Evolutionary conservation across 2,329 filamentous ascomycete species (phyloP).

Genomic region (Aspergillus pseudoterreus): DNA sequence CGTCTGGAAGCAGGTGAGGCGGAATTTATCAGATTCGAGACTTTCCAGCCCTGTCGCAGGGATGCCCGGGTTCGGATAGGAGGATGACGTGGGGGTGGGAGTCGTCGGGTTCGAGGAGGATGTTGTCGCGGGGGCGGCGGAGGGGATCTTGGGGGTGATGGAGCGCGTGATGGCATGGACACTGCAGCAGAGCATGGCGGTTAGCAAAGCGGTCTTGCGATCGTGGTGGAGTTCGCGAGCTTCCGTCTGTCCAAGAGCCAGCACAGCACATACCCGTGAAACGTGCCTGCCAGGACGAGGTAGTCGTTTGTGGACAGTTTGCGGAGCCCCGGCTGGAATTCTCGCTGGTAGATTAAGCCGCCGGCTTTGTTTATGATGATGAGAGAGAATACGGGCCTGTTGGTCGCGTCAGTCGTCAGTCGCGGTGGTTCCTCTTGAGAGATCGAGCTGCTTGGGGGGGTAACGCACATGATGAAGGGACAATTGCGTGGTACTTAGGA

Average conservation of each 20-base stretch:
- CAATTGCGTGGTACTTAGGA: not conserved
- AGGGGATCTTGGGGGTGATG: constrained; percentile 44
- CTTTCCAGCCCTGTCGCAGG: constrained; percentile 72
- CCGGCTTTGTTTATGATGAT: constrained; percentile 99
- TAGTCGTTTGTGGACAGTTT: constrained; percentile 94
- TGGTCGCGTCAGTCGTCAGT: not conserved
- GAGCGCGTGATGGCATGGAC: constrained; percentile 63
- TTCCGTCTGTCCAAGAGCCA: too few species aligned
- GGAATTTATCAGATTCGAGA: constrained; percentile 89
- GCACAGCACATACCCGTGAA: constrained; percentile 68
- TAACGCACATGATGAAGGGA: not conserved
- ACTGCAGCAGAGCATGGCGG: constrained; percentile 26
- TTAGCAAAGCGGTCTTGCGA: not conserved
- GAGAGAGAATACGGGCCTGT: constrained; percentile 88
- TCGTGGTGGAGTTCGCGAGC: not conserved
- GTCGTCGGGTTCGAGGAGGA: constrained; percentile 18
- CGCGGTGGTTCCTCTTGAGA: not conserved
- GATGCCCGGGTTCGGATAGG: constrained; percentile 29
- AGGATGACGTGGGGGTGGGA: constrained; percentile 22
- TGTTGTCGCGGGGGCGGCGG: constrained; percentile 32
- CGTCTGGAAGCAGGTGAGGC: constrained; percentile 93
- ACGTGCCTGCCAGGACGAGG: constrained; percentile 92
- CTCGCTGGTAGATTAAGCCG: constrained; percentile 91
- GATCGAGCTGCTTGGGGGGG: not conserved
- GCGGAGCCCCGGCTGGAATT: constrained; percentile 82